Evolutionary conservation across 257 asterid genomes (phyloP).

Genomic region (Mentha longifolia): DNA sequence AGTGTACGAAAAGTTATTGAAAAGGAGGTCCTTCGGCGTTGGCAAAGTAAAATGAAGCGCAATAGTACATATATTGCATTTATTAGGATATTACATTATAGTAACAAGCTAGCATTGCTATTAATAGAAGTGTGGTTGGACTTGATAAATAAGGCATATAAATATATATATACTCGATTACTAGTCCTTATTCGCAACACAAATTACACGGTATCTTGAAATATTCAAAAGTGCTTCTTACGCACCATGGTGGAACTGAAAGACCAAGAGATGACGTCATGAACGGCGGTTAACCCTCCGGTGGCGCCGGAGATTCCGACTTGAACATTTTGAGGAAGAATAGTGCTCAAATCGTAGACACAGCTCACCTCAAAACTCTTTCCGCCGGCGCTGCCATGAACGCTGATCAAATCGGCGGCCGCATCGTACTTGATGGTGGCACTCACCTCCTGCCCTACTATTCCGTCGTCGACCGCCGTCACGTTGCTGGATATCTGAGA

Average conservation of each 20-base stretch:
- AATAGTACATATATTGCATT: too few species aligned
- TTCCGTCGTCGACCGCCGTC: neutral
- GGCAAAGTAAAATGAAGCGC: too few species aligned
- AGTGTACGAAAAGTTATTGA: too few species aligned
- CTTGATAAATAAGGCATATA: too few species aligned
- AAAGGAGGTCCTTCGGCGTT: too few species aligned
- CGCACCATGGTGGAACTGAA: neutral
- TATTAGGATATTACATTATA: too few species aligned
- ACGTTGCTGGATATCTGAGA: neutral
- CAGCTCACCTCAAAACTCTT: neutral
- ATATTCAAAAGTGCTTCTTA: neutral
- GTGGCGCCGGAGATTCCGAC: conserved; percentile 10
- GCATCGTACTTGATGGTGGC: neutral
- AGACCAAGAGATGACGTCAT: conserved; percentile 1
- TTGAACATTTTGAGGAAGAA: neutral
- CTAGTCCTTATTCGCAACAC: too few species aligned
- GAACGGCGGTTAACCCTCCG: neutral
- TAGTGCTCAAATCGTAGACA: neutral
- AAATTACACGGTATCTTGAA: too few species aligned
- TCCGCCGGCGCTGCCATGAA: neutral
- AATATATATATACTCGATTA: too few species aligned
- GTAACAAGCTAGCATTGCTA: too few species aligned
- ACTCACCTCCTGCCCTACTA: conserved; percentile 6
- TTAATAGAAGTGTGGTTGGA: too few species aligned
- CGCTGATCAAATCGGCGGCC: neutral